Percentiles rank a stretch among this genome's conserved stretches.
Evolutionary conservation across 345 rosid species (phyloP).

Genomic region (Citrus unshiu): DNA sequence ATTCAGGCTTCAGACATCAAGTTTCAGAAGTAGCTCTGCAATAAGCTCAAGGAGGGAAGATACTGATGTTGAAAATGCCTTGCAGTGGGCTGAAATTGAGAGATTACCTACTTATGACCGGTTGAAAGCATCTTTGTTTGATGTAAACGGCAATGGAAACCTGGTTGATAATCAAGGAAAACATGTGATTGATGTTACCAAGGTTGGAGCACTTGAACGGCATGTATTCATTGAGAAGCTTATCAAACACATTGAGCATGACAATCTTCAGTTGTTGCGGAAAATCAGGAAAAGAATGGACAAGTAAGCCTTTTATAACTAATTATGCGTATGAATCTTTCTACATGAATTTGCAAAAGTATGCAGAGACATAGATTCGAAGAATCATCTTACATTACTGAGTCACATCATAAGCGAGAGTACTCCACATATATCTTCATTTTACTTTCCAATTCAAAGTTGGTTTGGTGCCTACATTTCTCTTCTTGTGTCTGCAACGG

Average conservation of each 20-base stretch:
- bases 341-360: not conserved
- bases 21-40: slow-evolving; percentile 41
- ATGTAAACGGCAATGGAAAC: slow-evolving; percentile 7
- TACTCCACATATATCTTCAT: not conserved
- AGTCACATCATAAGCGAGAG: no score
- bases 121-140: slow-evolving; percentile 49
- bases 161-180: slow-evolving; percentile 23
- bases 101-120: slow-evolving; percentile 66
- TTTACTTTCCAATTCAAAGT: not conserved
- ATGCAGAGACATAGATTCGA: not conserved
- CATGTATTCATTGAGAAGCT: slow-evolving; percentile 58
- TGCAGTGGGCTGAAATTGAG: slow-evolving; percentile 69
- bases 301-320: slow-evolving; percentile 32
- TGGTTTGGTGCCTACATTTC: not conserved
- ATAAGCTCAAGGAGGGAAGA: slow-evolving; percentile 26
- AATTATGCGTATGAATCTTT: not conserved
- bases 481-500: not conserved
- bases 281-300: slow-evolving; percentile 49
- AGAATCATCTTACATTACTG: no score
- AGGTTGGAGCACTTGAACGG: slow-evolving; percentile 51
- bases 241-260: slow-evolving; percentile 62
- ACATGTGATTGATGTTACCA: slow-evolving; percentile 46
- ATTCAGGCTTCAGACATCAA: slow-evolving; percentile 38
- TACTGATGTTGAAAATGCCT: slow-evolving; percentile 32
- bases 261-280: slow-evolving; percentile 50